These are phyloP conservation scores for Stachybotrys echinatus DNA, from an alignment of 2,329 filamentous ascomycete species.

Conservation along the genomic window DNA sequence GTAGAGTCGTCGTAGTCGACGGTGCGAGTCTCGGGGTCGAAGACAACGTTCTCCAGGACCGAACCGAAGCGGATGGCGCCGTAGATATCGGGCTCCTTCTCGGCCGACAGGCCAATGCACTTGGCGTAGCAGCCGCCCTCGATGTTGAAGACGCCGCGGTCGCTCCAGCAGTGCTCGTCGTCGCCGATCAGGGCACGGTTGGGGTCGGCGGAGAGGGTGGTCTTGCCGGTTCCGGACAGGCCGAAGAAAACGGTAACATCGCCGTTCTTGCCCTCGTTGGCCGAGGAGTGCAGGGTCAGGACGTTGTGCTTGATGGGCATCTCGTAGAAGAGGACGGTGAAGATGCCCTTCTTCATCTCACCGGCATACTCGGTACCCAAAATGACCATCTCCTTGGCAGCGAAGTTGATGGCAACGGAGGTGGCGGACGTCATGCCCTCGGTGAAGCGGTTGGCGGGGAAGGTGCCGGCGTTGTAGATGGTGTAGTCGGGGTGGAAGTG, in stretches of 20 bases:
- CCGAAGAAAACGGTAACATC: conserved; percentile 99
- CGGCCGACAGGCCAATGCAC: conserved; percentile 91
- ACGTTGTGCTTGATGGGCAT: conserved; percentile 99
- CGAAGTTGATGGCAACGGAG: conserved; percentile 97
- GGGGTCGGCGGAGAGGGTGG: conserved; percentile 92
- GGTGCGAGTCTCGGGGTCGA: conserved; percentile 80
- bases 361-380: conserved; percentile 95
- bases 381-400: conserved; percentile 99
- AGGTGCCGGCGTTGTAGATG: conserved; percentile 98
- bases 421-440: conserved; percentile 98
- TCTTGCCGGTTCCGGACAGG: conserved; percentile 97
- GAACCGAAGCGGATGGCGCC: conserved; percentile 94
- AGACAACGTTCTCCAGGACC: conserved; percentile 97
- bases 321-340: conserved; percentile 99
- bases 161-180: conserved; percentile 99
- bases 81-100: conserved; percentile 99
- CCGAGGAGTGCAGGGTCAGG: conserved; percentile 94
- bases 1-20: conserved; percentile 96
- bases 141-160: conserved; percentile 97
- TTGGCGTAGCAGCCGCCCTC: conserved; percentile 99
- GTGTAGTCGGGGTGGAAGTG: conserved; percentile 99
- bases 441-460: conserved; percentile 97
- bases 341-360: conserved; percentile 82
- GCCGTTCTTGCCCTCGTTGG: conserved; percentile 90
- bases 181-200: conserved; percentile 96